These are phyloP conservation scores for Neofusicoccum laricinum DNA, from an alignment of 2,329 filamentous ascomycete genomes.

Conservation along the genomic window DNA sequence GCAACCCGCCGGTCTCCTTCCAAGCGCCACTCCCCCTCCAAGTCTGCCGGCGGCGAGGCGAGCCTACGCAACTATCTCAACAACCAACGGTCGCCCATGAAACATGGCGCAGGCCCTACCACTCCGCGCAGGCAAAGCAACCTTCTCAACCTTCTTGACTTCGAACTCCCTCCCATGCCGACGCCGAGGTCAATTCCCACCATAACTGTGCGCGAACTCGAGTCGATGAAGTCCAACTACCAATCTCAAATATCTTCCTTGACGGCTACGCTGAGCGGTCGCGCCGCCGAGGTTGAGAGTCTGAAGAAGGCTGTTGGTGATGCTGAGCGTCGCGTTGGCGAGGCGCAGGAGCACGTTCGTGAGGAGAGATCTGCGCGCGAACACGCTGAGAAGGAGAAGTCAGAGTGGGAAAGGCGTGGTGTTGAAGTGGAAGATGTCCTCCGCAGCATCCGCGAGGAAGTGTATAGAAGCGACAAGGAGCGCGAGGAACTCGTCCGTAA, in stretches of 20 bases:
- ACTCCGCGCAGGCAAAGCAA: constrained; percentile 48
- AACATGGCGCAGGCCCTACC: constrained; percentile 38
- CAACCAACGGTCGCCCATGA: constrained; percentile 41
- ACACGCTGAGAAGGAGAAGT: constrained; percentile 69
- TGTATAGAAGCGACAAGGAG: constrained; percentile 74
- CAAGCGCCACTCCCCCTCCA: constrained; percentile 49
- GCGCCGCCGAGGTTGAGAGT: constrained; percentile 85
- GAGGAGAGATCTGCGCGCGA: constrained; percentile 72
- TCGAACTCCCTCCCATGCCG: constrained; percentile 89
- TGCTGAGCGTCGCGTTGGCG: constrained; percentile 86
- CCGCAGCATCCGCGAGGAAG: constrained; percentile 76
- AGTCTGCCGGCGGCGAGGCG: constrained; percentile 47
- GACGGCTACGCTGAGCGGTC: constrained; percentile 85
- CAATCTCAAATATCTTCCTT: constrained; percentile 93
- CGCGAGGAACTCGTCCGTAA: constrained; percentile 74
- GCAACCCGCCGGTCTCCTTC: constrained; percentile 38
- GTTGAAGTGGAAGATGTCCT: constrained; percentile 83
- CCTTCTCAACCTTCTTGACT: constrained; percentile 75
- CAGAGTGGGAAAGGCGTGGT: constrained; percentile 79
- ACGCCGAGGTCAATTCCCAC: constrained; percentile 89
- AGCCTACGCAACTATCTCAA: constrained; percentile 44
- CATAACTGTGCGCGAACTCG: constrained; percentile 87
- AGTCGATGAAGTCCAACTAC: constrained; percentile 86
- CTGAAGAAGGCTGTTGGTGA: constrained; percentile 85
- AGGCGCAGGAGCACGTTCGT: constrained; percentile 77